These are phyloP conservation scores for Suillus lakei DNA, from an alignment of 768 basidiomycete species.

Conservation along the genomic window DNA sequence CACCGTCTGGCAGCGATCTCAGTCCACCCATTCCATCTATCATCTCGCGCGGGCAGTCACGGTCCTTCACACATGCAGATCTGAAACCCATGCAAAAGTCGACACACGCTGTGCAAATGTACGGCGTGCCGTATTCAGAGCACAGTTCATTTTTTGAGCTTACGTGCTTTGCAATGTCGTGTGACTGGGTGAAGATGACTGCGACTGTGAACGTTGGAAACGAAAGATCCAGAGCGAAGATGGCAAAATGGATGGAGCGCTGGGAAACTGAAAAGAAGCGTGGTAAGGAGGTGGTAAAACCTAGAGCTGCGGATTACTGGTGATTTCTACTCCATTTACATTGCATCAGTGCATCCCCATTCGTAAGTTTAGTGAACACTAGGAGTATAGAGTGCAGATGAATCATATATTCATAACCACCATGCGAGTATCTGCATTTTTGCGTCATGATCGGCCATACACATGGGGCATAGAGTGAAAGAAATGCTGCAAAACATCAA, in stretches of 20 bases:
- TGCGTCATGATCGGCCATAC: constrained; percentile 21
- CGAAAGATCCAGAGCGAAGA: constrained; percentile 75
- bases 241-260: constrained; percentile 85
- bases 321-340: constrained; percentile 20
- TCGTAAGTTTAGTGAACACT: background rate
- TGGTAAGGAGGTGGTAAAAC: constrained; percentile 43
- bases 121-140: constrained; percentile 91
- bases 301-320: constrained; percentile 53
- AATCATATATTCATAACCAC: constrained; percentile 18
- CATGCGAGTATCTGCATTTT: constrained; percentile 27
- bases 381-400: background rate
- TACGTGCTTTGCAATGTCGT: constrained; percentile 91
- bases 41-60: constrained; percentile 67
- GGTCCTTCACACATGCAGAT: constrained; percentile 70
- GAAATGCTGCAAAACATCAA: constrained; percentile 12
- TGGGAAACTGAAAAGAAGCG: constrained; percentile 86
- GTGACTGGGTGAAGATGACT: constrained; percentile 88
- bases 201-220: constrained; percentile 92
- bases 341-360: background rate
- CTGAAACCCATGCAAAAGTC: constrained; percentile 75
- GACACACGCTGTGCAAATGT: constrained; percentile 69
- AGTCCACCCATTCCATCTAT: constrained; percentile 69
- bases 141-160: constrained; percentile 96
- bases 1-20: constrained; percentile 64
- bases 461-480: constrained; percentile 16